phyloP scores from a whole-genome alignment of 352 stramenopile genomes.

The Poterioochromonas sp. region DNA sequence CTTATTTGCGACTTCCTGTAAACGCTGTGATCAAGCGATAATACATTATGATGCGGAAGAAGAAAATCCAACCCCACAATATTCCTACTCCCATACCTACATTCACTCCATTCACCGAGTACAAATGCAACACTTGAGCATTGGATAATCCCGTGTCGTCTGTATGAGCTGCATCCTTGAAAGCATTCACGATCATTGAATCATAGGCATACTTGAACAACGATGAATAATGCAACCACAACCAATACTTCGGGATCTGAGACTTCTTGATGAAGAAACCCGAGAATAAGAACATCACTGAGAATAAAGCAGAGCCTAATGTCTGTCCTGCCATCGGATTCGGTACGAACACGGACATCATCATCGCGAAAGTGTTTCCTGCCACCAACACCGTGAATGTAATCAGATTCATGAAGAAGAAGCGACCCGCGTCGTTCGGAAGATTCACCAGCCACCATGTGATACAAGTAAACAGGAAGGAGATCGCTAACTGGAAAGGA shows the following conservation, averaged over 20 bases:
- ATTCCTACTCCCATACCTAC: neutral
- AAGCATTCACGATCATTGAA: neutral
- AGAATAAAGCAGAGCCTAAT: conserved; percentile 4
- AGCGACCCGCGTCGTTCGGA: neutral
- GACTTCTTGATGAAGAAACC: neutral
- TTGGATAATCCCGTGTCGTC: neutral
- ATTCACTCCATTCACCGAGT: neutral
- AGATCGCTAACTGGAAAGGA: conserved; percentile 36
- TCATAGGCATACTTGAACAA: conserved; percentile 25
- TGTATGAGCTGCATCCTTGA: neutral
- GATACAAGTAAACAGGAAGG: conserved; percentile 29
- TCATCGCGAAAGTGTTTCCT: neutral
- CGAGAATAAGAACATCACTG: conserved; percentile 19
- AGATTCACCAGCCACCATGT: conserved; percentile 9
- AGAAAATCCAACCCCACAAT: conserved; percentile 16
- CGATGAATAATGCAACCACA: neutral
- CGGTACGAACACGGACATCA: neutral
- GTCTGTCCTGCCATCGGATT: conserved; percentile 12
- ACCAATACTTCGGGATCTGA: conserved; percentile 5
- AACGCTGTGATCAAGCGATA: conserved; percentile 1
- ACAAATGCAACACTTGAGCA: neutral
- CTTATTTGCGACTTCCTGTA: neutral
- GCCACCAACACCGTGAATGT: neutral
- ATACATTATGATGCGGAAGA: neutral
- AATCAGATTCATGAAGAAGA: neutral